Evolutionary conservation across 805 yeast genomes (phyloP), one percentile per base, ranked within the genome.

Genomic region (Torulaspora maleeae): DNA sequence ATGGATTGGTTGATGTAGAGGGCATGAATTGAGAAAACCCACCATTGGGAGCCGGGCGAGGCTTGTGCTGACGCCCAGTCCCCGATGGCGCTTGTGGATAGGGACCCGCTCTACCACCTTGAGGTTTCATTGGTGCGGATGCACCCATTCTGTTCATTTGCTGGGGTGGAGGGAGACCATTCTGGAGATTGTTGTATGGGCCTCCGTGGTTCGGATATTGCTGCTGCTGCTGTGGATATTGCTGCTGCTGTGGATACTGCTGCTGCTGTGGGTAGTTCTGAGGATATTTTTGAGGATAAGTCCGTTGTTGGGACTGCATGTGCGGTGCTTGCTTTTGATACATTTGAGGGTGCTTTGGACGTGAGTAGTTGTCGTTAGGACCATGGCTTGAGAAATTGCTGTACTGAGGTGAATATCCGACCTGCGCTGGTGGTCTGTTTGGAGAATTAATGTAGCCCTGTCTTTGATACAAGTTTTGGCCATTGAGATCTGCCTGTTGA

Each of bases 1-100:
- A 63, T n/a, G 67, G 67, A 44, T 61, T 63, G 10, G 46, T 52
- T 6, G 45, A 42, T 24, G 54, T 38, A 19, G 59, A 40, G 13
- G 68, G 67, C 68, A 64, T 64, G 37, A 51, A 64, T 30, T 60
- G 67, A 4, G 68, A 56, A 48, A 60, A 64, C 2, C 67, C 68
- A n/a, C 59, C 57, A 12, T 35, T 28, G 15, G 52, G 47, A 3
- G 56, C 46, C 6, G 52, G 41, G 11, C 51, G 55, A 5, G 52
- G 43, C 17, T 50, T 52, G 16, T 36, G 41, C 11, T 36, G 28
- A 15, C 37, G 39, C 30, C 17, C 33, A 12, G 42, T 29, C 3
- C 30, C 39, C 25, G 25, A 3, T 32, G 20, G 17, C 28, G 37
- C 24, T 32, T 44, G 44, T 10, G 45, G 49, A 37, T 44, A 48